Percentiles rank a stretch among this genome's conserved stretches.
These are phyloP conservation scores for Penicillium sp. DNA, from an alignment of 2,329 filamentous ascomycete genomes.

Conservation along the genomic window DNA sequence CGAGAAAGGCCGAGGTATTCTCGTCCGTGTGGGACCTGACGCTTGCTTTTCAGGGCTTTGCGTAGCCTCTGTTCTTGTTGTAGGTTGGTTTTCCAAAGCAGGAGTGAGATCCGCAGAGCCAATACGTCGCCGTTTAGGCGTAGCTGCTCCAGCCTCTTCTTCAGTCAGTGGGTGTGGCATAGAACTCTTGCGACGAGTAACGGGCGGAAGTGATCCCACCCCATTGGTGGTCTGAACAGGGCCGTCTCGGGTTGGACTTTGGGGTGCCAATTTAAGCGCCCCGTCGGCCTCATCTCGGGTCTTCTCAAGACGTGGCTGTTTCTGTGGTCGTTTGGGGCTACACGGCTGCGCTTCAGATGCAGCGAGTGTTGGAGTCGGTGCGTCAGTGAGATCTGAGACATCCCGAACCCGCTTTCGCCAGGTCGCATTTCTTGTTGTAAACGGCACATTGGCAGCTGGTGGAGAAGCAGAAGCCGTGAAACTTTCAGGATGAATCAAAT, in stretches of 20 bases:
- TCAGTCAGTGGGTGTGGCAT: slow-evolving; percentile 8
- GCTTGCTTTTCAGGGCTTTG: not conserved
- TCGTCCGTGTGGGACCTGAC: not conserved
- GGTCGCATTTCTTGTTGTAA: not conserved
- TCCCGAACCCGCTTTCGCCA: slow-evolving; percentile 3
- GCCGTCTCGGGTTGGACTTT: not conserved
- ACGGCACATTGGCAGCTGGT: not conserved
- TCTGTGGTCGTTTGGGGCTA: not conserved
- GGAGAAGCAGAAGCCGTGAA: not conserved
- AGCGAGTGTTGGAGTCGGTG: not conserved
- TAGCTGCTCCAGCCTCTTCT: slow-evolving; percentile 3
- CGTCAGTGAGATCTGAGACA: not conserved
- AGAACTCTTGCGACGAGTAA: slow-evolving; percentile 3
- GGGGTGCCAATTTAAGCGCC: not conserved
- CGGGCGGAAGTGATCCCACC: not conserved
- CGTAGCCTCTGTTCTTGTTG: not conserved
- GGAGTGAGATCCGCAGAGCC: slow-evolving; percentile 4
- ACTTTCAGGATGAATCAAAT: not conserved
- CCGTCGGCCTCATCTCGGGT: not conserved
- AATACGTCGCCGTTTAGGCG: slow-evolving; percentile 20
- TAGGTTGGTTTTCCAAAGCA: not conserved
- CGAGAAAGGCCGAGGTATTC: not conserved
- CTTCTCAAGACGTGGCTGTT: not conserved
- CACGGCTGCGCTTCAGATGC: not conserved
- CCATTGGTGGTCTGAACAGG: not conserved